Evolutionary conservation across 106 monocot genomes (phyloP).

Genomic region (Dendrobium chrysotoxum): DNA sequence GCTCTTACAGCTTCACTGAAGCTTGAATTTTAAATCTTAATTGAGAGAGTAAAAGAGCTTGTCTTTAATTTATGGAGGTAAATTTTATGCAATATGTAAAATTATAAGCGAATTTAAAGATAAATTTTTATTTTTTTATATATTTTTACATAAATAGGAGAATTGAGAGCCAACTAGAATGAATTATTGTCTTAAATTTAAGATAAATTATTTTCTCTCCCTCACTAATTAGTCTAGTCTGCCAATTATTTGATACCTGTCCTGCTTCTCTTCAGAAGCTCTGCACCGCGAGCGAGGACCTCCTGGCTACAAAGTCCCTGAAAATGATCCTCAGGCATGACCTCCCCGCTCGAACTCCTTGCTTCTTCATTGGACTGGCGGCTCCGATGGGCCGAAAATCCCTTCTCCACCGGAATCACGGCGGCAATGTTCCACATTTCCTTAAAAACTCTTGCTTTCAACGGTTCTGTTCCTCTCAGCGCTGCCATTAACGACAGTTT

Average conservation of each 20-base stretch:
- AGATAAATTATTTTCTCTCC: no score
- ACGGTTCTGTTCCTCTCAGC: constrained; percentile 62
- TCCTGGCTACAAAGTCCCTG: constrained; percentile 60
- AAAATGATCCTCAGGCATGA: constrained; percentile 45
- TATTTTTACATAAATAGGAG: no score
- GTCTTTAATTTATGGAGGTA: no score
- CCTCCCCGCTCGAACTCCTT: constrained; percentile 24
- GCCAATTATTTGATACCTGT: constrained; percentile 37
- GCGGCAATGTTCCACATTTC: constrained; percentile 74
- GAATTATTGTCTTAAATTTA: no score
- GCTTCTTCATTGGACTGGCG: constrained; percentile 20
- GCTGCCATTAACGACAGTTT: constrained; percentile 20
- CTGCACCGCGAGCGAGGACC: constrained; percentile 69
- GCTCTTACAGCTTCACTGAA: no score
- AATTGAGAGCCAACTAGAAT: no score
- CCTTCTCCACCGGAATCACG: constrained; percentile 82
- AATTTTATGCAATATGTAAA: no score
- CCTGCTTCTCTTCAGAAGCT: constrained; percentile 77
- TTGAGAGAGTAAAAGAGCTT: no score
- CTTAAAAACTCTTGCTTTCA: constrained; percentile 75
- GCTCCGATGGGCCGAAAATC: constrained; percentile 23
- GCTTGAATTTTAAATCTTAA: no score
- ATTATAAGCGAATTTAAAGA: no score
- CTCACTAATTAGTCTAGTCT: no score
- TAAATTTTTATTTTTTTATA: no score